These are phyloP conservation scores for Cytidiella melzeri DNA, from an alignment of 768 basidiomycete species.

Conservation along the genomic window DNA sequence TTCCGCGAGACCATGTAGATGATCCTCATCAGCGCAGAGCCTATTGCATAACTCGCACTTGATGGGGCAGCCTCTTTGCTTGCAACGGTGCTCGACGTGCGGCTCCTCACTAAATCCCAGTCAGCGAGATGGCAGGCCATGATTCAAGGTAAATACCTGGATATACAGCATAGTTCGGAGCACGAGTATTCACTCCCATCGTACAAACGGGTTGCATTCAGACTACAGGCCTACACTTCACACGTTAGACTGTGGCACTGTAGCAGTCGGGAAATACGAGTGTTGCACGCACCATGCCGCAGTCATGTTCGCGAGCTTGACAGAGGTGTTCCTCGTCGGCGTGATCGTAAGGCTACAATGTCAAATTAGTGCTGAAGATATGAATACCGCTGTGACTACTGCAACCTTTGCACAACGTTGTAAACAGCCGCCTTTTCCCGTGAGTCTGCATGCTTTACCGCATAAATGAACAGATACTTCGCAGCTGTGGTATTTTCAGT, in stretches of 20 bases:
- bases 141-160: conserved; percentile 28
- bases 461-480: conserved; percentile 46
- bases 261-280: neutral
- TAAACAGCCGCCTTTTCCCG: conserved; percentile 45
- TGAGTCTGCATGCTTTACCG: conserved; percentile 42
- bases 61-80: conserved; percentile 46
- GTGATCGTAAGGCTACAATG: conserved; percentile 41
- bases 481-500: conserved; percentile 35
- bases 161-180: conserved; percentile 33
- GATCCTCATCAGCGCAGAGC: conserved; percentile 40
- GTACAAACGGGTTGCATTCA: conserved; percentile 25
- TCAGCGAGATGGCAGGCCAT: neutral
- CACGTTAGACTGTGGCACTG: neutral
- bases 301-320: conserved; percentile 46
- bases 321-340: conserved; percentile 45
- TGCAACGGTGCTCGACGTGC: conserved; percentile 45
- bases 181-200: conserved; percentile 36
- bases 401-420: conserved; percentile 43
- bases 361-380: neutral
- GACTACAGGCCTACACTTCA: conserved; percentile 35
- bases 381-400: neutral
- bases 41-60: conserved; percentile 50
- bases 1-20: conserved; percentile 44
- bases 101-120: conserved; percentile 31
- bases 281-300: conserved; percentile 44